Evolutionary conservation across 345 rosid genomes (phyloP).

Genomic region (Arabidopsis suecica): DNA sequence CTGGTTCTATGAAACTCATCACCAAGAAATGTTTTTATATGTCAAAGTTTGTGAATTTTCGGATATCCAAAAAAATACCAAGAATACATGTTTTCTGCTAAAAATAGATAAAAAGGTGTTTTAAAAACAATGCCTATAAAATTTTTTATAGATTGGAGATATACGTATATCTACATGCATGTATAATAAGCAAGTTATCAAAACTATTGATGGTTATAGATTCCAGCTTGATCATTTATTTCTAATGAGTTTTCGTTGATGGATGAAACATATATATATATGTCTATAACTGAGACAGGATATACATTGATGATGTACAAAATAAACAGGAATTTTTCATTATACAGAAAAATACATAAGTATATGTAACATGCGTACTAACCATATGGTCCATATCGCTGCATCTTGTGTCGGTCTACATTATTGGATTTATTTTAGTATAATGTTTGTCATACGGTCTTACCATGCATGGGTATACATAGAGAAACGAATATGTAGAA

Average conservation of each 20-base stretch:
- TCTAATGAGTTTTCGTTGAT: not conserved
- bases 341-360: not conserved
- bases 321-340: not conserved
- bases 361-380: constrained; percentile 32
- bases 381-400: constrained; percentile 19
- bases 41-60: not conserved
- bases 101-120: not conserved
- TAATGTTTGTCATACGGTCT: constrained; percentile 2
- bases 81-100: not conserved
- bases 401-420: constrained; percentile 35
- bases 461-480: constrained; percentile 31
- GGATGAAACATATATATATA: not conserved
- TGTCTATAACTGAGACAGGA: constrained; percentile 1
- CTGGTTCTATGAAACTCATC: constrained; percentile 1
- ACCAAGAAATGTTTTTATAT: not conserved
- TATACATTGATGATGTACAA: not conserved
- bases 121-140: not conserved
- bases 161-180: not conserved
- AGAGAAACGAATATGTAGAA: constrained; percentile 4
- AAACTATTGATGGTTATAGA: not conserved
- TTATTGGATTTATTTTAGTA: constrained; percentile 17
- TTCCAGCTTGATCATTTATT: not conserved
- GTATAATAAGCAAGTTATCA: not conserved
- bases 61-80: not conserved
- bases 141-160: not conserved